A percentile compares a stretch with the other conserved stretches of the same genome.
phyloP scores from a whole-genome alignment of 805 yeast genomes.

The Pichia eremophila region DNA sequence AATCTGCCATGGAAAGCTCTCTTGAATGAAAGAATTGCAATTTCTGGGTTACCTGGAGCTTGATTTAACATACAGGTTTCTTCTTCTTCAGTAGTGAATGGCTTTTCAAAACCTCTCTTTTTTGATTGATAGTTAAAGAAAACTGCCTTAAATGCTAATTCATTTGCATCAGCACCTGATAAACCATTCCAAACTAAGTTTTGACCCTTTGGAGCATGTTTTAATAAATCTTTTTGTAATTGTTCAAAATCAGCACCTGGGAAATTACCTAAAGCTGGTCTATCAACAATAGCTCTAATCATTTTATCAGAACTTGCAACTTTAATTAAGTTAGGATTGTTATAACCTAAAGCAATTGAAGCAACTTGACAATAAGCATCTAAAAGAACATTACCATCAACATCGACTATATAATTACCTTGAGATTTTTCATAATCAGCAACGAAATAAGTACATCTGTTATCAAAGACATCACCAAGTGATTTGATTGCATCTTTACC shows the following conservation, averaged over 20 bases:
- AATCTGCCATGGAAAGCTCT: conserved; percentile 92
- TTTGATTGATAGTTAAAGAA: conserved; percentile 68
- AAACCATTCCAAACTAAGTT: conserved; percentile 68
- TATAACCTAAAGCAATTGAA: conserved; percentile 78
- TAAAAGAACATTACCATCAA: conserved; percentile 65
- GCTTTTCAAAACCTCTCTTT: conserved; percentile 53
- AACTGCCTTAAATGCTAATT: conserved; percentile 82
- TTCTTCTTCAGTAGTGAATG: conserved; percentile 62
- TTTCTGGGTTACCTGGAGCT: conserved; percentile 83
- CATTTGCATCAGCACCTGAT: conserved; percentile 85
- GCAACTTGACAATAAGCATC: conserved; percentile 82
- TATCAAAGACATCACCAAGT: conserved; percentile 56
- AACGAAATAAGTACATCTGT: conserved; percentile 64
- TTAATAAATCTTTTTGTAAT: conserved; percentile 48
- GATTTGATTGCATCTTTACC: conserved; percentile 42
- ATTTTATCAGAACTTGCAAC: conserved; percentile 62
- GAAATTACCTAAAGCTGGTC: conserved; percentile 81
- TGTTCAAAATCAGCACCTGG: conserved; percentile 54
- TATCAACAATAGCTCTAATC: conserved; percentile 65
- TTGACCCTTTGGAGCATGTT: conserved; percentile 74
- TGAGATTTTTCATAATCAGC: conserved; percentile 66
- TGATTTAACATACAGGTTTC: conserved; percentile 66
- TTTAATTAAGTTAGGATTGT: conserved; percentile 65
- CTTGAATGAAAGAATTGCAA: conserved; percentile 79
- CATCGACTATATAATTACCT: conserved; percentile 77